Evolutionary conservation across 805 yeast species (phyloP).

Genomic region (Saturnispora gosingensis): DNA sequence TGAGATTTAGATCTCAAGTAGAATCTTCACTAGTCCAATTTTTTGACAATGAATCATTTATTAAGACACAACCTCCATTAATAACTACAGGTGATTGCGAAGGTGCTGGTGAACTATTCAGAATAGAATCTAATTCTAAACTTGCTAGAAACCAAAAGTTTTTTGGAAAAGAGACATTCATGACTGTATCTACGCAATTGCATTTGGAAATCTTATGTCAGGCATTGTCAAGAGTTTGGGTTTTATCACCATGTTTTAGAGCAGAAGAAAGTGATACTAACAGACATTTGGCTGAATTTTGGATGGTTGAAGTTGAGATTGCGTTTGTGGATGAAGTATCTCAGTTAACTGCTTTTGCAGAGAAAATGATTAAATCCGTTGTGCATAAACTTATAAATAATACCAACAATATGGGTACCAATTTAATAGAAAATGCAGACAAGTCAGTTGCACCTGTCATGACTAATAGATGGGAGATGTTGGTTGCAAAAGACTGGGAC

Average conservation of each 20-base stretch:
- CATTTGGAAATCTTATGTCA: constrained; percentile 77
- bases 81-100: constrained; percentile 90
- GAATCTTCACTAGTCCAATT: constrained; percentile 46
- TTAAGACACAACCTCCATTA: constrained; percentile 78
- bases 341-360: constrained; percentile 59
- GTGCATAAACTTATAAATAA: constrained; percentile 26
- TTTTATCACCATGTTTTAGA: constrained; percentile 83
- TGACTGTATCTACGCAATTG: constrained; percentile 88
- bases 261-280: constrained; percentile 90
- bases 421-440: constrained; percentile 31
- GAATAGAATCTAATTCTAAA: constrained; percentile 32
- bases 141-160: constrained; percentile 29
- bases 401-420: constrained; percentile 23
- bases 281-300: constrained; percentile 87
- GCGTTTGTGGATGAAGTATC: constrained; percentile 51
- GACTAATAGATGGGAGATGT: constrained; percentile 47
- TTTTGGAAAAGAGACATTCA: constrained; percentile 57
- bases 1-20: constrained; percentile 64
- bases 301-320: constrained; percentile 95
- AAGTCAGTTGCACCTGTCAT: constrained; percentile 31
- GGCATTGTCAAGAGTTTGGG: constrained; percentile 76
- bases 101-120: constrained; percentile 92
- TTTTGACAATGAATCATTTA: constrained; percentile 45
- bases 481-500: constrained; percentile 51
- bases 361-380: constrained; percentile 55